Evolutionary conservation across 345 rosid genomes (phyloP).

Genomic region (Rhodamnia rubescens): DNA sequence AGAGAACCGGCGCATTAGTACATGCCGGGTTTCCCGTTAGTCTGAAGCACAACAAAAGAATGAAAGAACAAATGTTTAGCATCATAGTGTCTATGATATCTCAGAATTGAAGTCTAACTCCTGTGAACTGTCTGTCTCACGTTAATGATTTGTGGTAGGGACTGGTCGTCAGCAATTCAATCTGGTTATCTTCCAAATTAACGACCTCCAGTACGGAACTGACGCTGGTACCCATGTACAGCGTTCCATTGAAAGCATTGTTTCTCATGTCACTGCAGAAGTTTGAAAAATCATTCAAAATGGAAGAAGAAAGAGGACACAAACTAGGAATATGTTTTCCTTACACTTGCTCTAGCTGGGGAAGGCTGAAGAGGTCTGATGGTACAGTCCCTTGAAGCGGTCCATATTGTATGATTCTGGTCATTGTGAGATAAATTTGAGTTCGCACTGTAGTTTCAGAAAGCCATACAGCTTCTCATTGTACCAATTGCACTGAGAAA

Average conservation of each 20-base stretch:
- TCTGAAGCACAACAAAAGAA: slow-evolving; percentile 19
- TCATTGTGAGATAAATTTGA: neutral
- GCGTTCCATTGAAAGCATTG: slow-evolving; percentile 22
- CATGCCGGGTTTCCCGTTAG: slow-evolving; percentile 89
- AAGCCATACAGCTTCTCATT: neutral
- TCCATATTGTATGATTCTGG: slow-evolving; percentile 8
- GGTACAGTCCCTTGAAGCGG: slow-evolving; percentile 6
- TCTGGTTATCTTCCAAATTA: slow-evolving; percentile 21
- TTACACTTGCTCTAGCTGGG: slow-evolving; percentile 8
- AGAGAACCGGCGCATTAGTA: slow-evolving; percentile 22
- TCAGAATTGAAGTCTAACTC: neutral
- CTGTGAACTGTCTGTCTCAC: slow-evolving; percentile 15
- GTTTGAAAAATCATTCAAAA: neutral
- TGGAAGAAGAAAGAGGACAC: neutral
- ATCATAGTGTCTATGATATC: neutral
- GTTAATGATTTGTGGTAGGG: slow-evolving; percentile 30
- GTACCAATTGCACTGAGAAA: neutral
- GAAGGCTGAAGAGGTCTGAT: neutral
- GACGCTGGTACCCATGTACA: slow-evolving; percentile 9
- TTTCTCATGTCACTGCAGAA: slow-evolving; percentile 11
- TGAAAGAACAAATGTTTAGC: neutral
- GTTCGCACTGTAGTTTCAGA: neutral
- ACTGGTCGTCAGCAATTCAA: neutral
- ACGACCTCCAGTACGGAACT: slow-evolving; percentile 6
- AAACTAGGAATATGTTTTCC: neutral